phyloP scores from a whole-genome alignment of 352 stramenopile genomes.

The Globisporangium abappressorium region DNA sequence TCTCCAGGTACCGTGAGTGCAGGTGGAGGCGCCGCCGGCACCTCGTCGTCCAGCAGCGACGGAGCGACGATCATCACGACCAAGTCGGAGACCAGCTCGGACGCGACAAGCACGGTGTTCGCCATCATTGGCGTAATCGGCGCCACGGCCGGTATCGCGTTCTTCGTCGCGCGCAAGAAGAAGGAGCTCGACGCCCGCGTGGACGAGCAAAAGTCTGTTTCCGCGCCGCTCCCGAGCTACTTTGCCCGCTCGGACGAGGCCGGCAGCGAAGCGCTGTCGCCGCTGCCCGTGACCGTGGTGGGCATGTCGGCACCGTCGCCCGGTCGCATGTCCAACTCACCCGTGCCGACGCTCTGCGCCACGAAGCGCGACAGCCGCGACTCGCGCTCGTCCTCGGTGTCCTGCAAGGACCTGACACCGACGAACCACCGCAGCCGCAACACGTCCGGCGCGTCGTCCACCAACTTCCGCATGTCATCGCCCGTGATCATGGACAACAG shows the following conservation, averaged over 20 bases:
- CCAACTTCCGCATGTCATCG: constrained; percentile 39
- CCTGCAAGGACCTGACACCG: constrained; percentile 29
- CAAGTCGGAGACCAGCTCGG: constrained; percentile 31
- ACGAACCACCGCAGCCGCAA: constrained; percentile 20
- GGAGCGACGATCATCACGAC: constrained; percentile 35
- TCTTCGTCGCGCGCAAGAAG: constrained; percentile 58
- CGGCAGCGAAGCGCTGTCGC: constrained; percentile 28
- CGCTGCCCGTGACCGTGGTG: constrained; percentile 14
- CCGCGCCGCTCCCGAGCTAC: constrained; percentile 34
- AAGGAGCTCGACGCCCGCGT: constrained; percentile 37
- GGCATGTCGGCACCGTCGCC: constrained; percentile 13
- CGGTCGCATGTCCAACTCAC: constrained; percentile 33
- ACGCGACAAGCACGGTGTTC: constrained; percentile 41
- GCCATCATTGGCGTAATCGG: constrained; percentile 45
- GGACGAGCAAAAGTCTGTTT: constrained; percentile 35
- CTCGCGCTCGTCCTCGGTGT: constrained; percentile 51
- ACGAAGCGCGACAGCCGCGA: constrained; percentile 28
- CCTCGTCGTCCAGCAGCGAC: constrained; percentile 4
- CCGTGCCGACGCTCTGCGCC: constrained; percentile 45
- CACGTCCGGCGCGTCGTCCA: constrained; percentile 21
- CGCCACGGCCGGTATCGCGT: constrained; percentile 37
- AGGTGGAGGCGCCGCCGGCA: background rate
- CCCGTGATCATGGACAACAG: constrained; percentile 35
- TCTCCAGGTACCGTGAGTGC: constrained; percentile 25
- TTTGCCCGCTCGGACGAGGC: constrained; percentile 38